These are phyloP conservation scores for Coelomomyces lativittatus DNA, from an alignment of 371 early-diverging fungal species.

Conservation along the genomic window DNA sequence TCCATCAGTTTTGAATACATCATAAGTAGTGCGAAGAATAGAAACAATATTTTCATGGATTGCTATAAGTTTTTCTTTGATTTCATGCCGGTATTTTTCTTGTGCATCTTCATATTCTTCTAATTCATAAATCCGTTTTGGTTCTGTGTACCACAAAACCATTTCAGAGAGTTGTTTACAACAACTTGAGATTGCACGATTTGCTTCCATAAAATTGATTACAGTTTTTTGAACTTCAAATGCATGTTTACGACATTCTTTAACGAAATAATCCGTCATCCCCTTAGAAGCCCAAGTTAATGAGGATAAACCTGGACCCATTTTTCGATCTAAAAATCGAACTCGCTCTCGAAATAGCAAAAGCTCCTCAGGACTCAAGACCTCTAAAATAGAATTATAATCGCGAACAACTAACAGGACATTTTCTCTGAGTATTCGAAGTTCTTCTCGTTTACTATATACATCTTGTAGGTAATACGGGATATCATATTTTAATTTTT, in stretches of 20 bases:
- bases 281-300: slow-evolving; percentile 38
- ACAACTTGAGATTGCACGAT: slow-evolving; percentile 9
- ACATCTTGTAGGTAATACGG: slow-evolving; percentile 35
- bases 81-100: slow-evolving; percentile 8
- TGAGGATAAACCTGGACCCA: slow-evolving; percentile 28
- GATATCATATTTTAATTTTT: slow-evolving; percentile 30
- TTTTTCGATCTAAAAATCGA: slow-evolving; percentile 29
- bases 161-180: slow-evolving; percentile 21
- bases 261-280: slow-evolving; percentile 35
- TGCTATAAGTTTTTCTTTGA: slow-evolving; percentile 10
- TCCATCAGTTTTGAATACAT: slow-evolving; percentile 26
- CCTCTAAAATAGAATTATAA: slow-evolving; percentile 32
- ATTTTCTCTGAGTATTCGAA: slow-evolving; percentile 31
- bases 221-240: slow-evolving; percentile 30
- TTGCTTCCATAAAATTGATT: slow-evolving; percentile 16
- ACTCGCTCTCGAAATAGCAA: slow-evolving; percentile 29
- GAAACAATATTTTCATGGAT: slow-evolving; percentile 15
- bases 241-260: slow-evolving; percentile 30
- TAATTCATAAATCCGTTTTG: slow-evolving; percentile 30
- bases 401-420: slow-evolving; percentile 31
- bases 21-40: slow-evolving; percentile 13
- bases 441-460: slow-evolving; percentile 27
- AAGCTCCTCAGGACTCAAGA: slow-evolving; percentile 18
- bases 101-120: slow-evolving; percentile 22
- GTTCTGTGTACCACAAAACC: slow-evolving; percentile 22